phyloP scores from a whole-genome alignment of 257 asterid genomes.

The Nicotiana knightiana region DNA sequence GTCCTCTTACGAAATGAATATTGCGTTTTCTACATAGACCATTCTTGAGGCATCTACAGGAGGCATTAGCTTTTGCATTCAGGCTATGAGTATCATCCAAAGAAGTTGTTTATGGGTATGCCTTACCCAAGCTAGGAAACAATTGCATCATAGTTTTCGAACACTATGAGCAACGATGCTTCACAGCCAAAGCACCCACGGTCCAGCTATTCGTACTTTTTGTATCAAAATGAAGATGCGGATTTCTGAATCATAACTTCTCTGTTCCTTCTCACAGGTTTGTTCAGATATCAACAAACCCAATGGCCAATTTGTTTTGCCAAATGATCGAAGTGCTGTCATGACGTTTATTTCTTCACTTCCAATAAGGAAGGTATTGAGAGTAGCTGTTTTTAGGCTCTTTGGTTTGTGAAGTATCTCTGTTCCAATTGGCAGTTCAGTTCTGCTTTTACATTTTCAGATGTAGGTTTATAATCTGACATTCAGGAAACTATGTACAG shows the following conservation, averaged over 20 bases:
- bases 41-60: background rate
- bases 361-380: slow-evolving; percentile 83
- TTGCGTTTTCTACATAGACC: background rate
- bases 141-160: slow-evolving; percentile 65
- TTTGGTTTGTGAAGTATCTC: background rate
- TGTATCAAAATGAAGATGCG: background rate
- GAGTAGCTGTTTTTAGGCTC: slow-evolving; percentile 7
- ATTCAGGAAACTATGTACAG: slow-evolving; percentile 34
- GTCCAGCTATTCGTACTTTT: background rate
- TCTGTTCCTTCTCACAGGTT: slow-evolving; percentile 37
- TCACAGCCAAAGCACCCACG: too few species aligned
- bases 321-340: slow-evolving; percentile 74
- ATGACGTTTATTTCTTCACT: slow-evolving; percentile 86
- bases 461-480: slow-evolving; percentile 5
- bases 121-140: slow-evolving; percentile 86
- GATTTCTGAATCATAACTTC: background rate
- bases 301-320: slow-evolving; percentile 86
- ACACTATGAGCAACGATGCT: slow-evolving; percentile 37
- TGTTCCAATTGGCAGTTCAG: background rate
- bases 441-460: background rate
- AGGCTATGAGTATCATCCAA: background rate
- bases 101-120: slow-evolving; percentile 54
- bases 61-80: slow-evolving; percentile 1
- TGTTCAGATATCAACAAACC: slow-evolving; percentile 98
- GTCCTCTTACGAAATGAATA: background rate